A percentile compares a stretch with the other conserved stretches of the same genome.
Evolutionary conservation across 768 basidiomycete genomes (phyloP).

Genomic region (Pluteus cervinus): DNA sequence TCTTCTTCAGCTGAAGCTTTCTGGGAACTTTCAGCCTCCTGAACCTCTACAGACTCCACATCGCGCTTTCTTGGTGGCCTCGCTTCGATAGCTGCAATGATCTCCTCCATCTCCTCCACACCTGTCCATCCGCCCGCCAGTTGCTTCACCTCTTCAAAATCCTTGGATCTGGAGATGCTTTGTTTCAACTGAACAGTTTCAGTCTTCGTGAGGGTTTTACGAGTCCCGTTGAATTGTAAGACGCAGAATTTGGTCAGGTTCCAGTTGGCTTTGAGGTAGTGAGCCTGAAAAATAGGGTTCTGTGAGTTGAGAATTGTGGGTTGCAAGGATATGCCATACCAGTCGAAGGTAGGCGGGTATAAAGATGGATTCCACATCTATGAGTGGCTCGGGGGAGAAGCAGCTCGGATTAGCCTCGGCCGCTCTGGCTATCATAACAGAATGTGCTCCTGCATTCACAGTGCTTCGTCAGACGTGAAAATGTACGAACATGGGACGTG

Average conservation of each 20-base stretch:
- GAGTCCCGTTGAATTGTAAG: slow-evolving; percentile 70
- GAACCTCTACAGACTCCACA: too few relatives aligned
- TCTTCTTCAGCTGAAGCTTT: slow-evolving; percentile 19
- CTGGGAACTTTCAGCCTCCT: too few relatives aligned
- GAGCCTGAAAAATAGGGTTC: slow-evolving; percentile 36
- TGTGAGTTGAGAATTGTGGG: not conserved
- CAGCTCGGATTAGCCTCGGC: slow-evolving; percentile 92
- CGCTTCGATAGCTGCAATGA: slow-evolving; percentile 45
- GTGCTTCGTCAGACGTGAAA: not conserved
- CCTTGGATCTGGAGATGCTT: slow-evolving; percentile 53
- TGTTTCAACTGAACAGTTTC: slow-evolving; percentile 53
- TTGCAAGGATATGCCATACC: slow-evolving; percentile 29
- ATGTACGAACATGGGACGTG: not conserved
- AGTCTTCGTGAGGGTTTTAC: slow-evolving; percentile 48
- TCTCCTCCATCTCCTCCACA: slow-evolving; percentile 52
- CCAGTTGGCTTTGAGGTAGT: slow-evolving; percentile 77
- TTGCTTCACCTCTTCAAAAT: slow-evolving; percentile 46
- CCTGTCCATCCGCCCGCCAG: slow-evolving; percentile 53
- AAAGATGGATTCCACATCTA: slow-evolving; percentile 63
- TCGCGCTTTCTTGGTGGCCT: slow-evolving; percentile 32
- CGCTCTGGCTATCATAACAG: slow-evolving; percentile 94
- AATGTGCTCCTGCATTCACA: slow-evolving; percentile 57
- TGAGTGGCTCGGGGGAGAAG: slow-evolving; percentile 65
- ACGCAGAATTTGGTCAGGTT: slow-evolving; percentile 85
- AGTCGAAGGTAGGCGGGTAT: slow-evolving; percentile 71